These are phyloP conservation scores for Bryoglossum gracile DNA, from an alignment of 495 filamentous ascomycete species.

Conservation along the genomic window DNA sequence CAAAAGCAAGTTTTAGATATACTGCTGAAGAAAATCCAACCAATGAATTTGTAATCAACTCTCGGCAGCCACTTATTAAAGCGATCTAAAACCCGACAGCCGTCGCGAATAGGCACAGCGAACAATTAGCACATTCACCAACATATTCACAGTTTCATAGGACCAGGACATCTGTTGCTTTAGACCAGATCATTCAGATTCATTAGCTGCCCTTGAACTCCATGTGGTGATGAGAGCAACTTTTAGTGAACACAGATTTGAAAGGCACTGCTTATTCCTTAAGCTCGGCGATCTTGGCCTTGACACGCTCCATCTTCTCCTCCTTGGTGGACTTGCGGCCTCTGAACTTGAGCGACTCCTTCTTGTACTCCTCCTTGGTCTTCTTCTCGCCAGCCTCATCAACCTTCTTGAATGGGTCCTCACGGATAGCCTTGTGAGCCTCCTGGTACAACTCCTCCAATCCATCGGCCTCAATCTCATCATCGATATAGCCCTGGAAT, in stretches of 20 bases:
- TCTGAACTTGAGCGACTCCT: constrained; percentile 85
- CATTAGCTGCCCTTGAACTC: constrained; percentile 13
- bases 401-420: constrained; percentile 93
- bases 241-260: constrained; percentile 6
- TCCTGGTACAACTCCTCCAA: constrained; percentile 95
- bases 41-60: too few relatives aligned
- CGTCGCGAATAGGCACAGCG: too few relatives aligned
- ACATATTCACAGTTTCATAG: too few relatives aligned
- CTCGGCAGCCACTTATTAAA: too few relatives aligned
- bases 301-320: constrained; percentile 69
- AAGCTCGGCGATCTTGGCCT: constrained; percentile 80
- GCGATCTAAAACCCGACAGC: too few relatives aligned
- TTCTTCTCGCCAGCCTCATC: constrained; percentile 75
- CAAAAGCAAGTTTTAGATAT: too few relatives aligned
- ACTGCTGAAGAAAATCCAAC: too few relatives aligned
- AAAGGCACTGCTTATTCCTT: constrained; percentile 30
- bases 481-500: constrained; percentile 95
- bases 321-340: constrained; percentile 67
- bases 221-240: constrained; percentile 15
- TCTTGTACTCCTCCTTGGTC: constrained; percentile 95
- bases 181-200: constrained; percentile 9
- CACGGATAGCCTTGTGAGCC: constrained; percentile 94
- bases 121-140: too few relatives aligned
- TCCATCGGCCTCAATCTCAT: constrained; percentile 91
- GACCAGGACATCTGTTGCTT: too few relatives aligned